Evolutionary conservation across 177 flowering plant genomes (phyloP), one percentile per base, ranked within the genome.

Genomic region (Vitis hybrid): DNA sequence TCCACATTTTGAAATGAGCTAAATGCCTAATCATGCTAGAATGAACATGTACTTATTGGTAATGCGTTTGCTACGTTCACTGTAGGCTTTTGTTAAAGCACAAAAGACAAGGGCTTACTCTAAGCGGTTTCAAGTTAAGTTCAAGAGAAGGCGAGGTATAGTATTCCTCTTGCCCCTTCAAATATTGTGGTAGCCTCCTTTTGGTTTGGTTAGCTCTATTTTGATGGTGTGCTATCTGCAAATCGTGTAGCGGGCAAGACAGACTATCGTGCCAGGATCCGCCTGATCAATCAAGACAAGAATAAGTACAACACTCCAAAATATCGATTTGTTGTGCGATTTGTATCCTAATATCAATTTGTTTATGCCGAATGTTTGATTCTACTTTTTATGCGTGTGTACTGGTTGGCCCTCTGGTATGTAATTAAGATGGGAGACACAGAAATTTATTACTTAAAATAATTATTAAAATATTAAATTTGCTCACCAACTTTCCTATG

Each of bases 141-240:
- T 70, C 72, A 93, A 88, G 93, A 90, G 98, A 88, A 92, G 98
- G 79, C 77, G 97, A 88, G 88, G 98, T 93, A 85, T 46, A 4
- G 9, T 40, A 14, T 30, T 66, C 1, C 11, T 40, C 7, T 40
- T 7, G 6, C 46, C 8, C 7, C 8, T 40, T 40, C 46, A 40
- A 7, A 40, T 40, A 40, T 40, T 40, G 46, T 40, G 46, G 46
- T 40, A 7, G 46, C 46, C 2, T 62, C 9, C 30, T 40, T 11
- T 18, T 11, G 52, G 0, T 52, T 35, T 17, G 4, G 2, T 50
- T 24, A 1, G 18, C 11, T 56, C 14, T 6, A 52, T 18, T 24
- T 64, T 49, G 1, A 70, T 32, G 13, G 49, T 3, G 5, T 40
- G 46, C 8, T 40, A 40, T 52, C 49, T 46, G 46, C 35, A 7